Base-by-base conservation (phyloP, 306 rosid genomes). In the Aeschynomene evenia region DNA sequence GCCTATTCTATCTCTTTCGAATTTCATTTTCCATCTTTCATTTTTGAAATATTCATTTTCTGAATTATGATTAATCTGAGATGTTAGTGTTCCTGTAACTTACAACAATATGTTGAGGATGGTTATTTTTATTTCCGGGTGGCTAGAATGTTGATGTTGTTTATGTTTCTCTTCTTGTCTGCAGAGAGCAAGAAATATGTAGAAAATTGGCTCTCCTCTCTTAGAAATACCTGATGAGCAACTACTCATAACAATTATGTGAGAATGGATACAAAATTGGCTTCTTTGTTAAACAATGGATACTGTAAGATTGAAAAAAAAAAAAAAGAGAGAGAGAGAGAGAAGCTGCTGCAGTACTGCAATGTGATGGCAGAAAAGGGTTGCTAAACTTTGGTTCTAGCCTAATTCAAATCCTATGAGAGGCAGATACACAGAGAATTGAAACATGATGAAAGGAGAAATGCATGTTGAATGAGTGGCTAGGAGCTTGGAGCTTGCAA, bases 201-300 rank as follows among this genome's bases (percentile, higher is more conserved):
- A 86, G 91, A 94, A 81, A 83, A 85, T 71, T 87, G 89, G 92
- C 91, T 91, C 56, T 84, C 97, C 45, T 74, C 96, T 69, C 86
- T 94, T 36, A 71, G 80, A 73, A 94, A 77, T 72, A 76, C 84
- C 82, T 93, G 87, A 88, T 64, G 66, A 52, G 26, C 71, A 54
- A 62, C 21, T 22, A 19, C 33, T 31, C 15, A 18, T 54, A 14
- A n/a, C n/a, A n/a, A n/a, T n/a, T n/a, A n/a, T n/a, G n/a, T n/a
- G n/a, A n/a, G n/a, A n/a, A n/a, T n/a, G n/a, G n/a, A n/a, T n/a
- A n/a, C n/a, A n/a, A n/a, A n/a, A n/a, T n/a, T n/a, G n/a, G 36
- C 19, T 70, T 24, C 60, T 70, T 45, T 9, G 66, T 74, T 62
- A 15, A 69, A 52, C 6, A 51, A 12, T 13, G 50, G 26, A 24